Evolutionary conservation across 352 stramenopile genomes (phyloP), one percentile per base, ranked within the genome.

Genomic region (Phytopythium cucurbitacearum): DNA sequence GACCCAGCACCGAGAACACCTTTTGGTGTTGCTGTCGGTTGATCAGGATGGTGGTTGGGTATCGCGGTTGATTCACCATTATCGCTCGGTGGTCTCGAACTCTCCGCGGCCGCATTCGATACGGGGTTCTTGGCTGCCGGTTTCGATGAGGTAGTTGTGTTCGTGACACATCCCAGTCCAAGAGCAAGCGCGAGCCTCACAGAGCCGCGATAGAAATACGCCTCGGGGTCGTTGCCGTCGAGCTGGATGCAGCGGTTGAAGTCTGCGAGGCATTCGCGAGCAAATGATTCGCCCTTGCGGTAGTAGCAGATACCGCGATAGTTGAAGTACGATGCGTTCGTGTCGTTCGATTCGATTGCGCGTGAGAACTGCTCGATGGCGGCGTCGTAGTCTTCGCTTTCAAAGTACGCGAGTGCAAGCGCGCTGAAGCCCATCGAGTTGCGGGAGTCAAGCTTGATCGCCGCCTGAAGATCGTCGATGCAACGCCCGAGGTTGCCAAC

Each of bases 171-270:
- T 11, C 81, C 51, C 4, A 79, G 49, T 11, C 89, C 65, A 16
- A 93, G 65, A 7, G 72, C 71, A 7, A 93, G 56, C 28, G 76
- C 71, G 9, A 93, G 64, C 2, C 80, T 74, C 16, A 89, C 71
- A 2, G 78, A 85, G 1, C 82, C 82, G 9, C 82, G 70, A 35
- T 90, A 90, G 55, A 89, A 91, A 59, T 91, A 91, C 32, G 78
- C 69, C 51, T 90, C 72, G 0, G 80, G 74, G 41, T 91, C 80
- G 6, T 75, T 82, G 16, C 82, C 78, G 38, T 91, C 80, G 13
- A 93, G 65, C 49, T 90, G 74, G 54, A 93, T 83, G 32, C 73
- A 76, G 34, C 67, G 65, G 47, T 90, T 89, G 35, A 93, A 83
- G 51, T 93, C 82, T 4, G 66, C 64, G 32, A 90, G 63, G 40